Percentiles rank a stretch among this genome's conserved stretches.
phyloP scores from a whole-genome alignment of 495 filamentous ascomycete genomes.

The Xylaria palmicola region DNA sequence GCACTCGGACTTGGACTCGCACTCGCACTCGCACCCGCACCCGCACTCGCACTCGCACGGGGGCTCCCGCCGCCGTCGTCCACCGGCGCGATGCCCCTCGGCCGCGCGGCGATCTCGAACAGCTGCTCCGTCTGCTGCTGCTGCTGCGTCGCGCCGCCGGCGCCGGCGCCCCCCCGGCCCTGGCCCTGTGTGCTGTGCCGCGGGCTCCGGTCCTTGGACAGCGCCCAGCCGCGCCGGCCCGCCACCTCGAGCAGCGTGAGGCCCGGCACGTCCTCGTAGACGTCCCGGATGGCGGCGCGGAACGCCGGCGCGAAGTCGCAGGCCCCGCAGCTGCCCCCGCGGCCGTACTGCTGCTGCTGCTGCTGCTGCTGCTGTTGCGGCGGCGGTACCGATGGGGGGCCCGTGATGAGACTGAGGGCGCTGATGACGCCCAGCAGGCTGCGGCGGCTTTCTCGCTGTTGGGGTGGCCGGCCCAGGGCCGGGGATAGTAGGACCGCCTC shows the following conservation, averaged over 20 bases:
- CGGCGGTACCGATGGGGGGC: too few relatives aligned
- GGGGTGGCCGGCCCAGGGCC: neutral
- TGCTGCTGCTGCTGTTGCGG: too few relatives aligned
- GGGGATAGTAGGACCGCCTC: conserved; percentile 16
- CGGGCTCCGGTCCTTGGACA: conserved; percentile 24
- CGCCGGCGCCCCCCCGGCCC: neutral
- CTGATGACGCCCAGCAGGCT: conserved; percentile 35
- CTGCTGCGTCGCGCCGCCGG: neutral
- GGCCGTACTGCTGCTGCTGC: too few relatives aligned
- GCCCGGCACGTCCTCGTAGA: conserved; percentile 40
- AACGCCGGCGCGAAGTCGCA: conserved; percentile 43
- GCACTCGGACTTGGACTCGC: too few relatives aligned
- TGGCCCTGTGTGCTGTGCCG: conserved; percentile 4
- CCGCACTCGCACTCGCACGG: too few relatives aligned
- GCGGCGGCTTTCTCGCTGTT: neutral
- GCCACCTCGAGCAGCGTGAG: conserved; percentile 34
- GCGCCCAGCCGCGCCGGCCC: conserved; percentile 30
- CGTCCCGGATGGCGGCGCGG: conserved; percentile 36
- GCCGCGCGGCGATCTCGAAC: conserved; percentile 15
- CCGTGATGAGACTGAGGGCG: conserved; percentile 31
- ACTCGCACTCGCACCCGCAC: too few relatives aligned
- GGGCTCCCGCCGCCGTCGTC: too few relatives aligned
- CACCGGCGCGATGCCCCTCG: too few relatives aligned
- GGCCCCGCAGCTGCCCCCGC: conserved; percentile 29
- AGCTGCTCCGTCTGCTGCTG: too few relatives aligned